A percentile compares a stretch with the other conserved stretches of the same genome.
Conservation (phyloP, 164 flowering plant genomes). For the Magnolia kwangsiensis region DNA sequence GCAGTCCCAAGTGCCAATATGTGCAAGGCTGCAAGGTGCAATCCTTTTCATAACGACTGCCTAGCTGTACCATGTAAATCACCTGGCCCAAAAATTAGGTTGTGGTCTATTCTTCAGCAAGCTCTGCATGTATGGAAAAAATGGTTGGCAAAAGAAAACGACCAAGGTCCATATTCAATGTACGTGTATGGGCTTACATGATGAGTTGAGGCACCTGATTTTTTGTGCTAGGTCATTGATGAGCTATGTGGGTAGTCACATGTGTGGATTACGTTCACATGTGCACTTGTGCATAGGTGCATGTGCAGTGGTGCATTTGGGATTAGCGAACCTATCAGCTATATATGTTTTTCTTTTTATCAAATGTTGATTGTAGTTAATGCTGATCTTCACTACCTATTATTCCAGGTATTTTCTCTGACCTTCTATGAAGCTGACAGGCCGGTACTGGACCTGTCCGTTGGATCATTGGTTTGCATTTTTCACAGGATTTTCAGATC, state of each 20-base stretch:
- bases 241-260: not conserved
- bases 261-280: not conserved
- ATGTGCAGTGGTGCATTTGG: not conserved
- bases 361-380: not conserved
- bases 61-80: not conserved
- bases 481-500: constrained; percentile 56
- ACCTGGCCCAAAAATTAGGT: not conserved
- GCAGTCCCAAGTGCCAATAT: not conserved
- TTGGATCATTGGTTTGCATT: constrained; percentile 67
- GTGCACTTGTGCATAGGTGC: not conserved
- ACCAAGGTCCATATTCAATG: not conserved
- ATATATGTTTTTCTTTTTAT: not conserved
- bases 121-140: not conserved
- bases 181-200: too few relatives aligned
- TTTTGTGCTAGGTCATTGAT: not conserved
- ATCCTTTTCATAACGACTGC: not conserved
- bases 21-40: not conserved
- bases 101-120: not conserved
- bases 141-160: not conserved
- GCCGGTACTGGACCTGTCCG: constrained; percentile 56
- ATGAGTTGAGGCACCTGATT: not conserved
- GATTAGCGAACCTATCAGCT: not conserved
- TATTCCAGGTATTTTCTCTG: constrained; percentile 99
- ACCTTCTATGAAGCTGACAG: constrained; percentile 94
- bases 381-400: constrained; percentile 46